Evolutionary conservation across 75 land plant genomes (phyloP).

Genomic region (Chamaecyparis obtusa): DNA sequence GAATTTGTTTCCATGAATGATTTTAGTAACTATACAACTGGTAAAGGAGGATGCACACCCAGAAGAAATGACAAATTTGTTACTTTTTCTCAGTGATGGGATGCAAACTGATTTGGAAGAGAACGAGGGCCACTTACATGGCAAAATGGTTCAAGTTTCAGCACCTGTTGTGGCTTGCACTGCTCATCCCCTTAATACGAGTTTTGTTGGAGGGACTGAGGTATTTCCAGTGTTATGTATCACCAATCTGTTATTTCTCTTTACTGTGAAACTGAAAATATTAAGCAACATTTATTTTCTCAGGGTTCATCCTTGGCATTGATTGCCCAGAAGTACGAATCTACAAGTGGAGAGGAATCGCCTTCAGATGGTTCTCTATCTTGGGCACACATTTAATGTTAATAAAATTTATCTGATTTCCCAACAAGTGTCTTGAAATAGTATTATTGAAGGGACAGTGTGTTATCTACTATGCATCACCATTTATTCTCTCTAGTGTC

Average conservation of each 20-base stretch:
- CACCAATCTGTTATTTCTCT: background rate
- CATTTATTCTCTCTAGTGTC: background rate
- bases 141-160: slow-evolving; percentile 40
- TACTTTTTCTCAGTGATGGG: slow-evolving; percentile 21
- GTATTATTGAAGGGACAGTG: background rate
- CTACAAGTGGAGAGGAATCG: slow-evolving; percentile 1
- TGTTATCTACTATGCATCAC: background rate
- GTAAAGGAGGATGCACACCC: background rate
- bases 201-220: slow-evolving; percentile 77
- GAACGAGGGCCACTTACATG: slow-evolving; percentile 14
- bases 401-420: background rate
- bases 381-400: background rate
- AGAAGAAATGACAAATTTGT: background rate
- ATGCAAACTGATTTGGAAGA: slow-evolving; percentile 10
- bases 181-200: slow-evolving; percentile 67
- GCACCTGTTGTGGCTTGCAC: slow-evolving; percentile 56
- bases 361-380: background rate
- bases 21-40: background rate
- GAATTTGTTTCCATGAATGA: background rate
- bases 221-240: slow-evolving; percentile 20
- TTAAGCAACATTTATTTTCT: background rate
- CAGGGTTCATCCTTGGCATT: slow-evolving; percentile 3
- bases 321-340: slow-evolving; percentile 11
- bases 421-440: background rate
- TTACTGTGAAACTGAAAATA: background rate